Conservation (phyloP, 2,329 filamentous ascomycete species). For the Chrysosporium queenslandicum region DNA sequence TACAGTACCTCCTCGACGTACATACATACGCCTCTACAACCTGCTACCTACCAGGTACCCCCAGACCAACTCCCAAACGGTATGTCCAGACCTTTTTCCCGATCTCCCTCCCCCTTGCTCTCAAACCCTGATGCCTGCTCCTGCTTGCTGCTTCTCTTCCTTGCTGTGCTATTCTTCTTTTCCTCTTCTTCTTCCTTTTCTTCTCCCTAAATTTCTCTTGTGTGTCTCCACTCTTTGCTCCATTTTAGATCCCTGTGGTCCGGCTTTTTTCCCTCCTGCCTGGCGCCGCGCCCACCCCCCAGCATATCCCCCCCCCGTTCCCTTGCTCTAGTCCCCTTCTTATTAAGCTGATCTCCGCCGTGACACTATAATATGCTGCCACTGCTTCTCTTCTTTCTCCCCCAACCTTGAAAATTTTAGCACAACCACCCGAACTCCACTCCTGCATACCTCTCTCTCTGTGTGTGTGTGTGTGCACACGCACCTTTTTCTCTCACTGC, state of each 20-base stretch:
- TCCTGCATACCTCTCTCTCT: too few relatives aligned
- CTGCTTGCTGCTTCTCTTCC: constrained; percentile 2
- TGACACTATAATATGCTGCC: constrained; percentile 1
- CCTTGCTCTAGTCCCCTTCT: constrained; percentile 16
- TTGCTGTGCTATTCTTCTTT: constrained; percentile 25
- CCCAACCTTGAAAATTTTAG: not conserved
- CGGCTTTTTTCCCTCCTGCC: constrained; percentile 9
- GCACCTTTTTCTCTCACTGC: not conserved
- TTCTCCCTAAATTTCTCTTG: constrained; percentile 18
- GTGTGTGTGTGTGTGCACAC: not conserved
- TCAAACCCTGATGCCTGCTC: not conserved
- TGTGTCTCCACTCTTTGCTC: constrained; percentile 20
- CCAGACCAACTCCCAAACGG: not conserved
- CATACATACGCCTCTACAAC: constrained; percentile 9
- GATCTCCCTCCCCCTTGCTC: not conserved
- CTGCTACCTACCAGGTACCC: not conserved
- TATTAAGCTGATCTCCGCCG: constrained; percentile 12
- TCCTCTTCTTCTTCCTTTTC: constrained; percentile 19
- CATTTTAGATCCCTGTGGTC: constrained; percentile 11
- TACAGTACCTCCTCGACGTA: constrained; percentile 23
- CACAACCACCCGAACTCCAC: not conserved
- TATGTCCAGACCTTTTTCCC: not conserved
- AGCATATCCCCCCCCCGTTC: constrained; percentile 14
- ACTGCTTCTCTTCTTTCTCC: not conserved
- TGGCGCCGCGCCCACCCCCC: constrained; percentile 16